Conservation (phyloP, 495 filamentous ascomycete genomes). For the Jackrogersella minutella region DNA sequence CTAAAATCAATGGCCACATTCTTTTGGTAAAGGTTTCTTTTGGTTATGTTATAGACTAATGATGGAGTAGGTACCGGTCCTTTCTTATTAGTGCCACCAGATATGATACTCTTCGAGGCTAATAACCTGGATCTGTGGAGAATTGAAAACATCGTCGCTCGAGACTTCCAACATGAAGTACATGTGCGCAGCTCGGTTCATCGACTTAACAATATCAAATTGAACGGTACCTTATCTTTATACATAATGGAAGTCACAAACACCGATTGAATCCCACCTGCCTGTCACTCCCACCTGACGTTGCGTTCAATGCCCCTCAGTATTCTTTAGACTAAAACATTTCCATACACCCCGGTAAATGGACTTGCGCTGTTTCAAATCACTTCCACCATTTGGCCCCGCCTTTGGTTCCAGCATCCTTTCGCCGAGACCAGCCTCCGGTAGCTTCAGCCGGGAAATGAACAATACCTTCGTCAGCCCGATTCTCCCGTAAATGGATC, state of each 20-base stretch:
- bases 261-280: neutral
- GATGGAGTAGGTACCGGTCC: neutral
- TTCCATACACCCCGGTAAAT: conserved; percentile 22
- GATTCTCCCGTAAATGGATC: neutral
- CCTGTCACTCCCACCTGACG: conserved; percentile 10
- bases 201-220: neutral
- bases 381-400: conserved; percentile 5
- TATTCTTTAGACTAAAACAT: no score
- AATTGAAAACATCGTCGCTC: no score
- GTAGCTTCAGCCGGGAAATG: conserved; percentile 28
- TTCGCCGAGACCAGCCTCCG: conserved; percentile 10
- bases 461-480: neutral
- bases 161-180: no score
- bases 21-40: conserved; percentile 9
- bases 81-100: conserved; percentile 5
- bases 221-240: no score
- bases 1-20: no score
- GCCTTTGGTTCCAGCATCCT: conserved; percentile 4
- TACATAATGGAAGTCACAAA: neutral
- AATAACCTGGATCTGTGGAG: conserved; percentile 9
- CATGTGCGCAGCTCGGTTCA: neutral
- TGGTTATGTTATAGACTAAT: conserved; percentile 24
- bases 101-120: conserved; percentile 5
- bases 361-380: neutral
- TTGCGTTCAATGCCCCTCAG: conserved; percentile 31